Conservation (phyloP, 1,139 yeast genomes). For the Ashbya aceris region DNA sequence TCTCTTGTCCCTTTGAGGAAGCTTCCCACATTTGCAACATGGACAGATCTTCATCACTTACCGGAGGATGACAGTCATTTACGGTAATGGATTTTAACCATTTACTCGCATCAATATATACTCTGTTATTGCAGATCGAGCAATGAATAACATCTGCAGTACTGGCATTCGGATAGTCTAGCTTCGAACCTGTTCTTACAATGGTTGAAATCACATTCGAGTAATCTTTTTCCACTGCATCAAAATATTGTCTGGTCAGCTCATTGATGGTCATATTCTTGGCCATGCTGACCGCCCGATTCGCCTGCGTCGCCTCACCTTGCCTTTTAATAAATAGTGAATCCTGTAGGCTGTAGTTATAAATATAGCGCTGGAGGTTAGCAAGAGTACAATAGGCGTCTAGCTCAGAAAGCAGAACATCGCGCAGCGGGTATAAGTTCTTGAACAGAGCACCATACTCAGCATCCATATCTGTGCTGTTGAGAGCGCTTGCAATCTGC, state of each 20-base stretch:
- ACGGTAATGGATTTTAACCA: slow-evolving; percentile 78
- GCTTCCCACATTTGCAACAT: slow-evolving; percentile 33
- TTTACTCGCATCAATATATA: slow-evolving; percentile 47
- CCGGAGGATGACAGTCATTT: slow-evolving; percentile 44
- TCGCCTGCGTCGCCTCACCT: slow-evolving; percentile 2
- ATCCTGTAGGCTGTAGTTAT: slow-evolving; percentile 15
- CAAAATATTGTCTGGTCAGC: slow-evolving; percentile 65
- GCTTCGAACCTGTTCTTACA: slow-evolving; percentile 77
- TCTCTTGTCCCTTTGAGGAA: slow-evolving; percentile 10
- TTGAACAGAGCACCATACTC: slow-evolving; percentile 31
- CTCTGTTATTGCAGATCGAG: slow-evolving; percentile 41
- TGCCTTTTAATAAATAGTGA: slow-evolving; percentile 14
- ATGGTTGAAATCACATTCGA: slow-evolving; percentile 93
- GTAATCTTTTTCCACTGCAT: slow-evolving; percentile 66
- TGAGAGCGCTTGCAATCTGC: slow-evolving; percentile 43
- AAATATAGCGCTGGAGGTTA: slow-evolving; percentile 19
- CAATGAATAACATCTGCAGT: slow-evolving; percentile 30
- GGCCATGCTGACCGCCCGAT: slow-evolving; percentile 29
- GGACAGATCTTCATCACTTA: slow-evolving; percentile 39
- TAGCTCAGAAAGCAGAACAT: slow-evolving; percentile 59
- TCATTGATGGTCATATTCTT: slow-evolving; percentile 76
- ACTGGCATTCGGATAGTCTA: slow-evolving; percentile 42
- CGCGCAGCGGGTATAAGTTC: slow-evolving; percentile 63
- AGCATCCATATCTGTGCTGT: slow-evolving; percentile 36
- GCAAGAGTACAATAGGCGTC: slow-evolving; percentile 35